Evolutionary conservation across 2,329 filamentous ascomycete genomes (phyloP), one percentile per base, ranked within the genome.

Genomic region (Hirsutella minnesotensis): DNA sequence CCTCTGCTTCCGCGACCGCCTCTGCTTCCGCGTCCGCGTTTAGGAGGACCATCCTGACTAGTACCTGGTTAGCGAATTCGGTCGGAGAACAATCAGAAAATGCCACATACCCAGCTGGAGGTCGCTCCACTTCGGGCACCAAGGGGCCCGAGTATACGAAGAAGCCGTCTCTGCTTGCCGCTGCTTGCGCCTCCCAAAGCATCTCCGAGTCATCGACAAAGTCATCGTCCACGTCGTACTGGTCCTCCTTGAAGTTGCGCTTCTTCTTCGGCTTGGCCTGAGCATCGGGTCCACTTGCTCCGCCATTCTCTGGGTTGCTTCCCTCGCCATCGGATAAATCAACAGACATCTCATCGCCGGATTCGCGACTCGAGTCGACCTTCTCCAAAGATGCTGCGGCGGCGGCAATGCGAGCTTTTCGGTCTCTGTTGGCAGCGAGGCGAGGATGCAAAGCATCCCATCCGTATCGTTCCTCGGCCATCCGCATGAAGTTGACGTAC

Each of bases 121-220:
- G 72, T 63, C 92, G 90, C 64, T 94, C 84, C 19, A 82, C 85
- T 62, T 94, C 88, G 5, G 84, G 84, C 19, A 96, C 77, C 38
- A 98, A 69, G 9, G 90, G 90, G 3, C 92, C 92, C 47, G 86
- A 94, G 63, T 95, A 98, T 2, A 98, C 92, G 59, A 96, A 98
- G 68, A 96, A 98, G 1, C 92, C 92, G 58, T 96, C 92, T 53
- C 90, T 86, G 51, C 86, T 90, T 38, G 92, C 89, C 4, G 90
- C 88, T 7, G 90, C 90, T 58, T 94, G 86, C 56, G 94, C 87
- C 63, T 96, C 87, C 90, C 90, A 96, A 1, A 94, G 73, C 57
- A 95, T 63, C 60, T 98, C 92, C 1, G 88, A 94, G 58, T 98
- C 92, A 55, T 98, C 92, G 44, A 90, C 79, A 62, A 90, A 90